Base-by-base conservation (phyloP, 352 stramenopile species). In the Phytophthora sojae region DNA sequence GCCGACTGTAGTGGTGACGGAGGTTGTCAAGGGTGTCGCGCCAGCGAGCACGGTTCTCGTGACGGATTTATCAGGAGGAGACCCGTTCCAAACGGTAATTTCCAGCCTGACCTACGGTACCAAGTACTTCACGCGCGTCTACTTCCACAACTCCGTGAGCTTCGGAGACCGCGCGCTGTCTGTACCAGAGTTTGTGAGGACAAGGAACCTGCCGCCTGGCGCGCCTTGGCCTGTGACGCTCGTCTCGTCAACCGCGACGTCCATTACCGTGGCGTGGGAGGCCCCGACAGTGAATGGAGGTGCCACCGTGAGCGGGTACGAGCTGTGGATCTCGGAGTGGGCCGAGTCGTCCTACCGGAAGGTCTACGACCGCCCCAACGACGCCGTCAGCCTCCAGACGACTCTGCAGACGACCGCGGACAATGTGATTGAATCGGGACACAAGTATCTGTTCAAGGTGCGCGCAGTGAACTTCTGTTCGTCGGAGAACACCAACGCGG, bases 241-340 rank as follows among this genome's bases (percentile, higher is more conserved):
- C 6, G 86, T 97, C 8, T 86, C 88, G 17, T 98, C 95, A 6
- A 97, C 84, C 15, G 70, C 91, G 0, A 94, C 88, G 4, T 97
- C 90, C 17, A 98, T 99, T 66, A 94, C 90, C 6, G 79, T 99
- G 7, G 76, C 83, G 37, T 99, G 97, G 97, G 65, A 90, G 14
- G 64, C 76, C 8, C 97, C 97, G 15, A 97, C 84, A 4, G 80
- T 93, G 5, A 98, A 98, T 56, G 96, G 96, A 29, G 97, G 96
- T 0, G 89, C 91, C 17, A 57, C 73, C n/a, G 91, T 99, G 51
- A 98, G 89, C 21, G 97, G 97, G 6, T 99, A 98, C 70, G 88
- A 99, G 61, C 75, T 99, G 26, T 99, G 90, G 91, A 95, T 99
- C 61, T 95, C 98, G n/a, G 92, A 98, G 55, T 99, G 96, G 96